Evolutionary conservation across 208 protist genomes (phyloP).

Genomic region (Leptomonas pyrrhocoris): DNA sequence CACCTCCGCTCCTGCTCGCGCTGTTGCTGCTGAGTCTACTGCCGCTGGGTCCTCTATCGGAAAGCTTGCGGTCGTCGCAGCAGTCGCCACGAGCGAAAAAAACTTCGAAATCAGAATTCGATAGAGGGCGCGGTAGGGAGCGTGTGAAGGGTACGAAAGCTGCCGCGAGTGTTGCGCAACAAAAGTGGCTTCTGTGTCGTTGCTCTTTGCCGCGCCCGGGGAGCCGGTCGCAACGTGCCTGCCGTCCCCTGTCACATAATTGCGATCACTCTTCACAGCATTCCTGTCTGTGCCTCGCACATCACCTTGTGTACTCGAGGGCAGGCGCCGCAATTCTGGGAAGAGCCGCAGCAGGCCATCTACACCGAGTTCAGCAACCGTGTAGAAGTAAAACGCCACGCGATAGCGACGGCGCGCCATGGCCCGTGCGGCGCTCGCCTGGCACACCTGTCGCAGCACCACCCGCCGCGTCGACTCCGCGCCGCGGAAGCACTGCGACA

Average conservation of each 20-base stretch:
- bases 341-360: conserved; percentile 20
- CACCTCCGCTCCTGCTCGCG: not conserved
- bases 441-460: conserved; percentile 20
- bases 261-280: not conserved
- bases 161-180: conserved; percentile 5
- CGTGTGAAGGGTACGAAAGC: conserved; percentile 15
- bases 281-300: not conserved
- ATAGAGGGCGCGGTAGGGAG: conserved; percentile 24
- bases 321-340: conserved; percentile 16
- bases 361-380: not conserved
- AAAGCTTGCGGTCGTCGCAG: not conserved
- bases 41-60: not conserved
- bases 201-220: not conserved
- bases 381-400: conserved; percentile 25
- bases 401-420: conserved; percentile 24
- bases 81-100: not conserved
- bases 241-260: not conserved
- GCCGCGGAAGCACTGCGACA: conserved; percentile 23
- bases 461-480: conserved; percentile 7
- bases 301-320: not conserved
- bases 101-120: conserved; percentile 23
- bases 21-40: not conserved
- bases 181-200: not conserved
- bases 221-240: not conserved
- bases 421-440: conserved; percentile 18